Evolutionary conservation across 305 asterid species (phyloP).

Genomic region (Solanum aculeatissimum): DNA sequence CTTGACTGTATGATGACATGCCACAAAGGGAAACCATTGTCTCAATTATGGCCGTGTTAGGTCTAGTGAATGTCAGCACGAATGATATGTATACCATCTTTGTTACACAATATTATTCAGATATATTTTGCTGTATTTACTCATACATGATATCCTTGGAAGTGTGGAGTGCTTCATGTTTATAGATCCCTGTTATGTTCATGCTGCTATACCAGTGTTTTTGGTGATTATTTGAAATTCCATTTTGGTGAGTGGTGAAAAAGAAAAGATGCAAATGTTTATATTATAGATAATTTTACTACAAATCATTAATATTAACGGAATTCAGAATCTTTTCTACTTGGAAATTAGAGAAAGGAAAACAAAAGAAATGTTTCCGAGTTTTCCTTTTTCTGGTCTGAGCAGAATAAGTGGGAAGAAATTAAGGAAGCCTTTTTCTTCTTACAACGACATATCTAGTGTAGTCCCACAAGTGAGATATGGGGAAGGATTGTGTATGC

Average conservation of each 20-base stretch:
- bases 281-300: not conserved
- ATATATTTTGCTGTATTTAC: not conserved
- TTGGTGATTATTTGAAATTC: not conserved
- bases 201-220: not conserved
- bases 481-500: not conserved
- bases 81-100: not conserved
- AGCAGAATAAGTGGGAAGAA: slow-evolving; percentile 26
- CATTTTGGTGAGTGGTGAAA: not conserved
- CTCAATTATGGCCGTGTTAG: slow-evolving; percentile 16
- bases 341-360: not conserved
- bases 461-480: not conserved
- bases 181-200: not conserved
- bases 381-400: slow-evolving; percentile 34
- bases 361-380: not conserved
- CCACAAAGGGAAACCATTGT: slow-evolving; percentile 21
- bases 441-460: not conserved
- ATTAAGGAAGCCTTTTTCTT: not conserved
- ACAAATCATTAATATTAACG: not conserved
- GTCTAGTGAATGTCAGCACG: not conserved
- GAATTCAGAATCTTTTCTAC: not conserved
- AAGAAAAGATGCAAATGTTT: not conserved
- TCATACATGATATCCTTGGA: not conserved
- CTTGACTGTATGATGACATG: slow-evolving; percentile 12
- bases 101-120: not conserved
- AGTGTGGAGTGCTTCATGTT: not conserved